These are phyloP conservation scores for Aspergillus leporis DNA, from an alignment of 495 filamentous ascomycete species.

Conservation along the genomic window DNA sequence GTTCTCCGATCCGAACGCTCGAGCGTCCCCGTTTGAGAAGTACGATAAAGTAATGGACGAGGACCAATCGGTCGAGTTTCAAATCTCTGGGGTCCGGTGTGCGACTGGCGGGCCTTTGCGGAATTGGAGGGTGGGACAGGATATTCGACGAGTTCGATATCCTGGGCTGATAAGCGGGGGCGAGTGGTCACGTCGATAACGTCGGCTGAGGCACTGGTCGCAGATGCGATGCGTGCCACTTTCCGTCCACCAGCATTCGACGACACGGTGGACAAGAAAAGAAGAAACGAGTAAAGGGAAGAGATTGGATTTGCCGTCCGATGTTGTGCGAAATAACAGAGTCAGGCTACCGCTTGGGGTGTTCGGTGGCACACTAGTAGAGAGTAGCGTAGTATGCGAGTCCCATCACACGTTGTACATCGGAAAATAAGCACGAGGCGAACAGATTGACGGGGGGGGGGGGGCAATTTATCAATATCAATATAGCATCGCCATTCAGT, in stretches of 20 bases:
- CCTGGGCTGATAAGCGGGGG: constrained; percentile 13
- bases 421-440: background rate
- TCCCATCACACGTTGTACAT: constrained; percentile 1
- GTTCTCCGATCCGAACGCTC: constrained; percentile 1
- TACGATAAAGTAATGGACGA: background rate
- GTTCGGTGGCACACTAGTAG: constrained; percentile 4
- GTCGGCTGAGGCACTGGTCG: constrained; percentile 28
- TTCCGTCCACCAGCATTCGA: constrained; percentile 27
- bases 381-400: background rate
- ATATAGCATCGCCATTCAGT: background rate
- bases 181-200: constrained; percentile 27
- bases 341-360: background rate
- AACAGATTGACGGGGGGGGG: background rate
- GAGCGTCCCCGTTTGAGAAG: background rate
- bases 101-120: constrained; percentile 7
- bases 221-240: constrained; percentile 32
- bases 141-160: constrained; percentile 42
- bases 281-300: constrained; percentile 5
- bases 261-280: constrained; percentile 24
- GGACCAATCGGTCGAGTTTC: constrained; percentile 5
- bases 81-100: background rate
- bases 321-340: constrained; percentile 1
- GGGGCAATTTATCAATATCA: background rate
- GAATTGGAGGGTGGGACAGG: constrained; percentile 21
- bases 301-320: constrained; percentile 1